phyloP scores from a whole-genome alignment of 2,329 filamentous ascomycete species.

The Cordyceps fumosorosea region DNA sequence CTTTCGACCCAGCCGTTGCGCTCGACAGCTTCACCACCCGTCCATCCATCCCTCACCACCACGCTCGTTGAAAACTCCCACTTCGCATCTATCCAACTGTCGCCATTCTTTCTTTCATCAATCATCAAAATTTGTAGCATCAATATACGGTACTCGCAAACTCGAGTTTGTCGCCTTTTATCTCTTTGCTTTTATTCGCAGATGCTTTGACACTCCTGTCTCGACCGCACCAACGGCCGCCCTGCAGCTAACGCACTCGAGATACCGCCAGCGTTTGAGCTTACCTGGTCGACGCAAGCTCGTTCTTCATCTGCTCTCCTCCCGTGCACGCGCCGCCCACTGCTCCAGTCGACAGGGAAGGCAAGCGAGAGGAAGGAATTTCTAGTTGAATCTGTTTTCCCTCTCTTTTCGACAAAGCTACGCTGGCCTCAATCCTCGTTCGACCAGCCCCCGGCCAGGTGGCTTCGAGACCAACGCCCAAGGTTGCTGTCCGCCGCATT shows the following conservation, averaged over 20 bases:
- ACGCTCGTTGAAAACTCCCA: background rate
- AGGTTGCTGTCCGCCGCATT: no score
- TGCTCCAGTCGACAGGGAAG: background rate
- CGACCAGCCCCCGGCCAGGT: no score
- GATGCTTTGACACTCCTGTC: background rate
- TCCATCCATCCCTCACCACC: background rate
- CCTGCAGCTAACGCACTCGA: background rate
- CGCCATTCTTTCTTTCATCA: background rate
- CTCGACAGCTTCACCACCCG: background rate
- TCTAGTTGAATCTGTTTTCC: background rate
- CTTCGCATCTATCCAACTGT: background rate
- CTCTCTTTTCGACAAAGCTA: background rate
- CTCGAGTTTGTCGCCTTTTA: background rate
- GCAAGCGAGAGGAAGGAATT: background rate
- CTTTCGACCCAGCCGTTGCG: background rate
- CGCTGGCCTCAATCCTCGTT: no score
- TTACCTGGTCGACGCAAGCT: background rate
- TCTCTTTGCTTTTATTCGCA: background rate
- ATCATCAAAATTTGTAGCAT: background rate
- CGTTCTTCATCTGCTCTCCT: background rate
- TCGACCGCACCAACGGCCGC: background rate
- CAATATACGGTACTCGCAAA: no score
- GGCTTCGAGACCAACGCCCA: no score
- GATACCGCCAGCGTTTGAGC: background rate
- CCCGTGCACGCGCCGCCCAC: background rate